These are phyloP conservation scores for Kluyveromyces starmeri DNA, from an alignment of 805 yeast species.

Conservation along the genomic window DNA sequence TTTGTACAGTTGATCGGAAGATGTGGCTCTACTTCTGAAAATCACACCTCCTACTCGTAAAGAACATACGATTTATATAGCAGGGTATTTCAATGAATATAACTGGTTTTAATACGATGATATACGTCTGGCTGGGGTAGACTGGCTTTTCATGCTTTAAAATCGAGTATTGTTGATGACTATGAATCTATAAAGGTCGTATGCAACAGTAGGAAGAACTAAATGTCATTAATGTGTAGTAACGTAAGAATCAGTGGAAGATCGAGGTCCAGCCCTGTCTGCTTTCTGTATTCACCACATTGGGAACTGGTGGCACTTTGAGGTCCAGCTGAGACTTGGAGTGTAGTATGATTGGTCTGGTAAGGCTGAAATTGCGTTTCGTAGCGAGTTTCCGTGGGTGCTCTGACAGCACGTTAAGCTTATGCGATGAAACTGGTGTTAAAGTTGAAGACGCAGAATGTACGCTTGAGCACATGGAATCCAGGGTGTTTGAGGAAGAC, in stretches of 20 bases:
- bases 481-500: constrained; percentile 32
- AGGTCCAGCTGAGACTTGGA: constrained; percentile 1
- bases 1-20: constrained; percentile 45
- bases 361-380: background rate
- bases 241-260: constrained; percentile 8
- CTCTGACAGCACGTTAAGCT: background rate
- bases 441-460: constrained; percentile 22
- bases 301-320: background rate
- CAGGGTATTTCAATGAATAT: background rate
- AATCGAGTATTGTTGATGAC: too few species aligned
- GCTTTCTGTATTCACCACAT: background rate
- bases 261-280: constrained; percentile 15
- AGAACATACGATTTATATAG: too few species aligned
- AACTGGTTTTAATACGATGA: constrained; percentile 3
- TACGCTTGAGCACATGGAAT: constrained; percentile 14
- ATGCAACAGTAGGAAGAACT: too few species aligned
- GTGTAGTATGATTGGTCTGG: constrained; percentile 2
- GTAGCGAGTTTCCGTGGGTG: background rate
- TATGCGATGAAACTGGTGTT: background rate
- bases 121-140: too few species aligned
- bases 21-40: too few species aligned
- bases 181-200: too few species aligned
- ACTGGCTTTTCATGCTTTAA: too few species aligned
- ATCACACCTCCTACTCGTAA: too few species aligned
- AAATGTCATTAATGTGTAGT: background rate